Base-by-base conservation (phyloP, 2,329 filamentous ascomycete genomes). In the Colletotrichum sp. region DNA sequence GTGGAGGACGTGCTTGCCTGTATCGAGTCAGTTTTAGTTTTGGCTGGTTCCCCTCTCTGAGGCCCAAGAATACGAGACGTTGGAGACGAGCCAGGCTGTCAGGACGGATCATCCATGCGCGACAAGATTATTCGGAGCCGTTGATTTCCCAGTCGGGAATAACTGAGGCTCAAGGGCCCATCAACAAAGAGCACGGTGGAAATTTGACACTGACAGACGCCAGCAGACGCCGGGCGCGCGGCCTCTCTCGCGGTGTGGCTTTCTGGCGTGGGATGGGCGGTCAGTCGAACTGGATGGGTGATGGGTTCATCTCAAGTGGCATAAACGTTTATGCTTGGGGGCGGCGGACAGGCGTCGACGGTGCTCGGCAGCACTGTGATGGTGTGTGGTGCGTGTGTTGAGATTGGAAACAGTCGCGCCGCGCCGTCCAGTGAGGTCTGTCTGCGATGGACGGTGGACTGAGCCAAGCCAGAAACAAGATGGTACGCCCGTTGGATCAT, bases 1-100 rank as follows among this genome's bases (percentile, higher is more conserved):
- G 21, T 52, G 55, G 58, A 43, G 73, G 58, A 64, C 63, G 64
- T 73, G 73, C 73, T 73, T 28, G 52, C n/a, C 64, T 75, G 73
- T 59, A 73, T 75, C 73, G 73, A 75, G 69, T 75, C 69, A 75
- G 73, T 73, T 64, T 73, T 75, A 38, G 55, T 69, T 64, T 68
- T 73, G 73, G 48, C 43, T 36, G 69, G 63, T 18, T 32, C 73
- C 70, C 69, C 43, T 52, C 43, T 52, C 43, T 52, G 10, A 43
- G 36, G 36, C 34, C 58, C 21, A 52, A 64, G 69, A 75, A 75
- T 75, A 75, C 73, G 73, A 75, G 73, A 56, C 69, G 63, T 69
- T 73, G 58, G 69, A 69, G 73, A 73, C 63, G 56, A 62, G 61
- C 73, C 43, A 38, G 73, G 61, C 73, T 75, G 58, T 67, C 58